Base-by-base conservation (phyloP, 768 basidiomycete genomes). In the Postia placenta region DNA sequence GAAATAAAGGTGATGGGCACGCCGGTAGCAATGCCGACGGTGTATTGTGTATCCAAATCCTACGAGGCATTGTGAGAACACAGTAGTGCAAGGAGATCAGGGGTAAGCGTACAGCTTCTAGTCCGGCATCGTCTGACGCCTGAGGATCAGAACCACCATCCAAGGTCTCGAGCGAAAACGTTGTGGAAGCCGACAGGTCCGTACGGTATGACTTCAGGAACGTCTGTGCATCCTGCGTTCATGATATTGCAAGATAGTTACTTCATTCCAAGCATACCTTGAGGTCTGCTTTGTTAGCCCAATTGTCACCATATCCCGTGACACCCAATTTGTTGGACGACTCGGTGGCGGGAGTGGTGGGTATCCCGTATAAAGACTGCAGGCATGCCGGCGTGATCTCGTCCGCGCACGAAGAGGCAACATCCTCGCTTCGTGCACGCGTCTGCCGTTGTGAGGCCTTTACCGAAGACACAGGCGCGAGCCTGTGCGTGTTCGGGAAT, bases 111-210 rank as follows among this genome's bases (percentile, higher is more conserved):
- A 38, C 22, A 17, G 45, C 45, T 24, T 46, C 45, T 4, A 37
- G 15, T 11, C 45, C 45, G 12, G 45, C 14, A 22, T 26, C n/a
- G 12, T 20, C 28, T 9, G 5, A 25, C 2, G 1, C 64, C 20
- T 69, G 48, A 30, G 85, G 78, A 52, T 74, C 71, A 55, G 83
- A 79, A 47, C 69, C 48, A 1, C 82, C 83, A 42, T 77, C 86
- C 78, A 56, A 47, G 9, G 55, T 54, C 27, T 58, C 53, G 4
- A 59, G 38, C 2, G 52, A 46, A 42, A 48, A 55, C 7, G 56
- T 44, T 6, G 30, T 14, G 56, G 47, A 64, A n/a, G 33, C 30
- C 17, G 40, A 17, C 20, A 59, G 42, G 48, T 63, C 61, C 11
- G 36, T 5, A 12, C 55, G 52, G 14, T 17, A 30, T 19, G 17